phyloP scores from a whole-genome alignment of 768 basidiomycete genomes.

The Macrolepiota fuliginosa region DNA sequence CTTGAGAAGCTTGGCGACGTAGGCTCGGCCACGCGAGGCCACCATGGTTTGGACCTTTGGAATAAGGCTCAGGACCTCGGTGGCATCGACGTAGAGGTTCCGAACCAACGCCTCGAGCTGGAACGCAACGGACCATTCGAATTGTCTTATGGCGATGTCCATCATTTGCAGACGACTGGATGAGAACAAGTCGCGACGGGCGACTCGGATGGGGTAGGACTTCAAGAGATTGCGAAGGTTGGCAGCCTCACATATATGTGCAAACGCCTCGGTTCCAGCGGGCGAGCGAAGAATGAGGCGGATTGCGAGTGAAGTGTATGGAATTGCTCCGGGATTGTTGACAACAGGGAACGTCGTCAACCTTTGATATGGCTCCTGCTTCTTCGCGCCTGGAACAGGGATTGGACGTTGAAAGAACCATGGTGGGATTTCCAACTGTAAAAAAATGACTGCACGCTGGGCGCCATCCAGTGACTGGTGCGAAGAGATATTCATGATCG shows the following conservation, averaged over 20 bases:
- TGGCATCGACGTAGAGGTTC: constrained; percentile 39
- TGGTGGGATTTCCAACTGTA: constrained; percentile 37
- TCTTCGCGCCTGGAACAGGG: constrained; percentile 2
- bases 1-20: constrained; percentile 39
- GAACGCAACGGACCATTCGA: constrained; percentile 53
- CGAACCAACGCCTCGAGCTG: constrained; percentile 49
- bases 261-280: constrained; percentile 35
- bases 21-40: constrained; percentile 26
- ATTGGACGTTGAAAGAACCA: constrained; percentile 15
- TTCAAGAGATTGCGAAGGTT: constrained; percentile 31
- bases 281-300: constrained; percentile 43
- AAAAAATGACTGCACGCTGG: constrained; percentile 34
- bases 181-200: constrained; percentile 44
- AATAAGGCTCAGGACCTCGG: constrained; percentile 44
- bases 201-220: constrained; percentile 35
- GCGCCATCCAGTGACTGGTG: constrained; percentile 25
- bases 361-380: constrained; percentile 26
- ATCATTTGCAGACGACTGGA: constrained; percentile 25
- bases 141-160: constrained; percentile 25
- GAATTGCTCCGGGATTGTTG: constrained; percentile 42
- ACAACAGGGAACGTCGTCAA: constrained; percentile 36
- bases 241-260: constrained; percentile 32
- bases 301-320: constrained; percentile 50
- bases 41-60: constrained; percentile 28
- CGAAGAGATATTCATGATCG: constrained; percentile 37